These are phyloP conservation scores for Leptodermis oblonga DNA, from an alignment of 257 asterid species.

Conservation along the genomic window DNA sequence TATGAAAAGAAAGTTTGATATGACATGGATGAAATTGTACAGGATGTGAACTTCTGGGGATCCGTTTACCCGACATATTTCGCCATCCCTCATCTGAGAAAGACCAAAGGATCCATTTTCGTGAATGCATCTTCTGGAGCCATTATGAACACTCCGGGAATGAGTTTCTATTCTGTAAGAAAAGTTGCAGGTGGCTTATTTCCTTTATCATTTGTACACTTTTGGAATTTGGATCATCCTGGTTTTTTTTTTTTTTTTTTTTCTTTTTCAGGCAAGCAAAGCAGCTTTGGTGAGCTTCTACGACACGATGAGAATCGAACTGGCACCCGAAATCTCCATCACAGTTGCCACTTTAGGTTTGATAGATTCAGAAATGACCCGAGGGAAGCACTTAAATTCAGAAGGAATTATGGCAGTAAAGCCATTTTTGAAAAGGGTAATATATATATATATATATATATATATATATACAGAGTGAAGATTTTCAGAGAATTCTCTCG, in stretches of 20 bases:
- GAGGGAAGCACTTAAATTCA: slow-evolving; percentile 7
- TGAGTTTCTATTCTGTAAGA: slow-evolving; percentile 12
- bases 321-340: slow-evolving; percentile 18
- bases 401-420: slow-evolving; percentile 14
- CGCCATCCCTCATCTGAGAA: slow-evolving; percentile 23
- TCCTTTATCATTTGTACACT: background rate
- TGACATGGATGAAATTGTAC: background rate
- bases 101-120: slow-evolving; percentile 17
- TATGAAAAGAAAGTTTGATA: too few species aligned
- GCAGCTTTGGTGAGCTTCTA: slow-evolving; percentile 20
- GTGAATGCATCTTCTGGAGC: slow-evolving; percentile 22
- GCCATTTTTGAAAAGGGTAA: background rate
- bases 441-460: too few species aligned
- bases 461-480: too few species aligned
- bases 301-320: slow-evolving; percentile 20
- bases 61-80: slow-evolving; percentile 23
- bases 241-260: too few species aligned
- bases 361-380: slow-evolving; percentile 12
- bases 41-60: slow-evolving; percentile 31
- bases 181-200: background rate
- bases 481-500: too few species aligned
- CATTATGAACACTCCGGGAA: slow-evolving; percentile 1
- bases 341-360: slow-evolving; percentile 17
- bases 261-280: slow-evolving; percentile 19
- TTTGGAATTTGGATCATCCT: background rate